Conservation (phyloP, 1,284 basidiomycete species). For the Schizophyllum amplum region DNA sequence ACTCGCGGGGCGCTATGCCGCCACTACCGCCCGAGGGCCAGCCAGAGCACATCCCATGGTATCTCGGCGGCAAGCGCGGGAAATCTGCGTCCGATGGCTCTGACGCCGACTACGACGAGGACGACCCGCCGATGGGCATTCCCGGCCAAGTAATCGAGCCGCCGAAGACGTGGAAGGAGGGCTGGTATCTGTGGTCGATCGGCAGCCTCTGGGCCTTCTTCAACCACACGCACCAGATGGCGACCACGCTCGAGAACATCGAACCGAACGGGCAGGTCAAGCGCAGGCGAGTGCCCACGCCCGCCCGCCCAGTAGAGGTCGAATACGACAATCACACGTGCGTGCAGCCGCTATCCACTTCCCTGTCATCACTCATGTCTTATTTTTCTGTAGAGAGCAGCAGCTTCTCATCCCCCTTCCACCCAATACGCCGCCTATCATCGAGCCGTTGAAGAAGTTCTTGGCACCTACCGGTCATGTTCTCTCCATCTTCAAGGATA, state of each 20-base stretch:
- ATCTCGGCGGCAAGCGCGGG: conserved; percentile 29
- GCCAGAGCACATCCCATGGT: conserved; percentile 32
- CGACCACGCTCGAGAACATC: conserved; percentile 34
- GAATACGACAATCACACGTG: background rate
- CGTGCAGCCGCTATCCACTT: background rate
- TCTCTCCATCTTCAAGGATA: conserved; percentile 39
- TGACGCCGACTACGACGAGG: conserved; percentile 17
- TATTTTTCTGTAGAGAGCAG: conserved; percentile 22
- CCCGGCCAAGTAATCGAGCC: background rate
- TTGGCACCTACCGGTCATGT: conserved; percentile 40
- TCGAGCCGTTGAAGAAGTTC: conserved; percentile 37
- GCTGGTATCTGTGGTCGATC: conserved; percentile 67
- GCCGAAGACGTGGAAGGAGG: conserved; percentile 49
- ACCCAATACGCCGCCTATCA: conserved; percentile 34
- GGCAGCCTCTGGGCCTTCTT: conserved; percentile 42
- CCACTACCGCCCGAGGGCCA: conserved; percentile 61
- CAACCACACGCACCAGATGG: conserved; percentile 54
- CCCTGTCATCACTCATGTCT: background rate
- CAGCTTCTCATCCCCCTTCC: conserved; percentile 34
- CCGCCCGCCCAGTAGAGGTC: background rate
- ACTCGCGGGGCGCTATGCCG: conserved; percentile 35
- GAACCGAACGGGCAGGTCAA: background rate
- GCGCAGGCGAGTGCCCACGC: background rate
- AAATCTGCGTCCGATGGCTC: background rate
- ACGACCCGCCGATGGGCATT: conserved; percentile 11